Percentiles rank a stretch among this genome's conserved stretches.
phyloP scores from a whole-genome alignment of 1,284 basidiomycete species.

The Cronartium quercuum region DNA sequence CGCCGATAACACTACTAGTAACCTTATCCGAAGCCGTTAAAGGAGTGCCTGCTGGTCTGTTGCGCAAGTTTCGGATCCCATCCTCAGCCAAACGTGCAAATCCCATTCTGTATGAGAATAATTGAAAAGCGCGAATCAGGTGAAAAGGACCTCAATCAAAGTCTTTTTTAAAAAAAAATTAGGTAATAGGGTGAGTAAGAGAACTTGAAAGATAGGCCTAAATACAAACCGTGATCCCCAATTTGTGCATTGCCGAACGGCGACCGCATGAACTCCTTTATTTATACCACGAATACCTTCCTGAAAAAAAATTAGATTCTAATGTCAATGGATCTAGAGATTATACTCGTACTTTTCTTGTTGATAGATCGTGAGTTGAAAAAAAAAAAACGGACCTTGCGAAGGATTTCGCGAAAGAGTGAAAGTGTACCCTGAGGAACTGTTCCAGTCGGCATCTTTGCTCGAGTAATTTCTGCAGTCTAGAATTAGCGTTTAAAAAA shows the following conservation, averaged over 20 bases:
- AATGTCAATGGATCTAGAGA: background rate
- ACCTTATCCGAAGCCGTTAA: constrained; percentile 25
- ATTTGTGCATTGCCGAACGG: constrained; percentile 37
- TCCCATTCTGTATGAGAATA: constrained; percentile 14
- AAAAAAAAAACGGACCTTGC: too few species aligned
- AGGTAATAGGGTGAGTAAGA: too few species aligned
- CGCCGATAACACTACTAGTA: constrained; percentile 26
- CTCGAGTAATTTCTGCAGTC: constrained; percentile 36
- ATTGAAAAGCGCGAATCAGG: background rate
- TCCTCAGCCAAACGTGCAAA: constrained; percentile 33
- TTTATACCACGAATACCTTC: constrained; percentile 36
- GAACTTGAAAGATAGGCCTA: too few species aligned
- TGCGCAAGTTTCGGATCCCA: constrained; percentile 7
- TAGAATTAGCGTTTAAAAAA: background rate
- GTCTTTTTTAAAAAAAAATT: too few species aligned
- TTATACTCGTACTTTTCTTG: too few species aligned
- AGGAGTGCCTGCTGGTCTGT: background rate
- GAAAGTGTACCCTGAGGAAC: constrained; percentile 21
- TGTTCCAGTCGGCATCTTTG: background rate
- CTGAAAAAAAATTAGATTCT: background rate
- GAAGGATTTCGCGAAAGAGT: constrained; percentile 30
- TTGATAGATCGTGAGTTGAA: too few species aligned
- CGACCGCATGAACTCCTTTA: constrained; percentile 37
- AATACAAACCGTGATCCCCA: constrained; percentile 27
- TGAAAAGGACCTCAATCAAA: too few species aligned